Conservation (phyloP, 176 grass and related monocot genomes). For the Juncus effusus region DNA sequence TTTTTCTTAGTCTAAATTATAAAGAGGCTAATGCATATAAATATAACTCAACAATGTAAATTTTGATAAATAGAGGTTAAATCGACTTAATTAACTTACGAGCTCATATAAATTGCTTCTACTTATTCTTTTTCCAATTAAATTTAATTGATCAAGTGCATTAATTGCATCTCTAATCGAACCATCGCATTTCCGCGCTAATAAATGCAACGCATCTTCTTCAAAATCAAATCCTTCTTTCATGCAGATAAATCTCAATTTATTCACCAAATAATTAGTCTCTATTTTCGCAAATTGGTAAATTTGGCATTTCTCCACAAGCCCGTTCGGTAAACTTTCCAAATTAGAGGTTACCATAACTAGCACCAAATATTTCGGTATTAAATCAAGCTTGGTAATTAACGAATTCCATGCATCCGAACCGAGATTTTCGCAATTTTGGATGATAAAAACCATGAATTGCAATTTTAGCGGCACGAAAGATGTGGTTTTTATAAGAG, state of each 20-base stretch:
- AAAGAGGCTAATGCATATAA: no score
- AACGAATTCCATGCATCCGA: slow-evolving; percentile 73
- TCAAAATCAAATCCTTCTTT: slow-evolving; percentile 83
- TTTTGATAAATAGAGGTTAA: no score
- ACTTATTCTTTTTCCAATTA: slow-evolving; percentile 78
- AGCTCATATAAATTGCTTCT: slow-evolving; percentile 62
- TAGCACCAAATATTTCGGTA: slow-evolving; percentile 65
- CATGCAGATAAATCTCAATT: slow-evolving; percentile 64
- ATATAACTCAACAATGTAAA: no score
- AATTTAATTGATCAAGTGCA: slow-evolving; percentile 76
- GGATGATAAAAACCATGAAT: slow-evolving; percentile 76
- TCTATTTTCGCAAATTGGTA: slow-evolving; percentile 69
- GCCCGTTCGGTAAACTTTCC: slow-evolving; percentile 64
- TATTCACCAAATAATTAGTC: slow-evolving; percentile 36
- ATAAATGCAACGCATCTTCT: slow-evolving; percentile 54
- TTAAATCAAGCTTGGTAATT: slow-evolving; percentile 55
- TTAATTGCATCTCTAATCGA: slow-evolving; percentile 75
- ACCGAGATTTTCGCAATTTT: slow-evolving; percentile 71
- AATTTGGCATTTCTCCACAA: slow-evolving; percentile 55
- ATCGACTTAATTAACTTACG: slow-evolving; percentile 44
- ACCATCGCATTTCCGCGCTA: slow-evolving; percentile 68
- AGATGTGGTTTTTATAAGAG: slow-evolving; percentile 53
- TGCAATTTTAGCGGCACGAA: slow-evolving; percentile 46
- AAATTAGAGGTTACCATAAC: slow-evolving; percentile 81
- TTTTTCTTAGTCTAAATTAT: no score